Conservation (phyloP, 768 basidiomycete species). For the Amanita pseudoporphyria region DNA sequence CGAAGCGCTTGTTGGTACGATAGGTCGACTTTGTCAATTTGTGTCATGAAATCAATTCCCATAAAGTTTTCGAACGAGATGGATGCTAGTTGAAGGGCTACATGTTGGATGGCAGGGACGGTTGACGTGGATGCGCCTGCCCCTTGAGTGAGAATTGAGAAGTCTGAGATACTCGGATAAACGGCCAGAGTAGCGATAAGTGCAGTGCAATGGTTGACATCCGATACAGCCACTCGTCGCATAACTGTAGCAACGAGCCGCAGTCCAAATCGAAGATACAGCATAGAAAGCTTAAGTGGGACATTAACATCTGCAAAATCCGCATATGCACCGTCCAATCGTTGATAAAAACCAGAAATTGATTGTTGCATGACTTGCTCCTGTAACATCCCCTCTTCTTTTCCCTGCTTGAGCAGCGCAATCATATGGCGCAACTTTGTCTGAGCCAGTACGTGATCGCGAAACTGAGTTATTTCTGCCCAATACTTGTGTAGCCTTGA, state of each 20-base stretch:
- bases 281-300: slow-evolving; percentile 58
- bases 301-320: slow-evolving; percentile 63
- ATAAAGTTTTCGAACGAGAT: slow-evolving; percentile 33
- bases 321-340: slow-evolving; percentile 57
- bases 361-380: slow-evolving; percentile 75
- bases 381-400: slow-evolving; percentile 32
- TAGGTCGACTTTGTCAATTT: slow-evolving; percentile 30
- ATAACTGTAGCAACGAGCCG: slow-evolving; percentile 30
- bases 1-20: slow-evolving; percentile 62
- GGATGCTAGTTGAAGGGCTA: slow-evolving; percentile 41
- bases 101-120: slow-evolving; percentile 26
- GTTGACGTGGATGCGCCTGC: slow-evolving; percentile 12
- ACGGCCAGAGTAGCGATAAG: slow-evolving; percentile 11
- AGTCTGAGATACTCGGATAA: slow-evolving; percentile 38
- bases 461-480: slow-evolving; percentile 72
- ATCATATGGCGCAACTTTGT: slow-evolving; percentile 43
- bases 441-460: slow-evolving; percentile 40
- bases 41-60: slow-evolving; percentile 24
- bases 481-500: slow-evolving; percentile 55
- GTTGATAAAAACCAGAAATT: slow-evolving; percentile 65
- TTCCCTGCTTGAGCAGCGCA: slow-evolving; percentile 23
- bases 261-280: slow-evolving; percentile 64
- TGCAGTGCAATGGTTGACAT: slow-evolving; percentile 14
- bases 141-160: slow-evolving; percentile 15
- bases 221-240: slow-evolving; percentile 10